phyloP scores from a whole-genome alignment of 2,329 filamentous ascomycete species.

The Epichloe coenophiala region DNA sequence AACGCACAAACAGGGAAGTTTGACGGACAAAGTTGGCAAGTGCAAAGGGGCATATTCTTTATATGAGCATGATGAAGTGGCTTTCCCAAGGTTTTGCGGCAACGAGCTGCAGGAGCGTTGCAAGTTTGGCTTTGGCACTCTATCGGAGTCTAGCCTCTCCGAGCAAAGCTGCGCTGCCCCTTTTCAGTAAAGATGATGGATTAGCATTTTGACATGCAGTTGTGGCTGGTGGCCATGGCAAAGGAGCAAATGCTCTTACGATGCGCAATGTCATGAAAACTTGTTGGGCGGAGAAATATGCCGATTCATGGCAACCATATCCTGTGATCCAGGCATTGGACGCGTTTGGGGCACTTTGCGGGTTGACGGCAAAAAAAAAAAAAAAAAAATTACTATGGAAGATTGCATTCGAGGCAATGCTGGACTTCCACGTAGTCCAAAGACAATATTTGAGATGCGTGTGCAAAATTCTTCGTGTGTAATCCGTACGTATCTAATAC shows the following conservation, averaged over 20 bases:
- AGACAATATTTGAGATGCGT: not conserved
- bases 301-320: not conserved
- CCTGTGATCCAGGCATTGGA: not conserved
- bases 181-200: not conserved
- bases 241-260: not conserved
- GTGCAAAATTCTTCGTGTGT: not conserved
- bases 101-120: not conserved
- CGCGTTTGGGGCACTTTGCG: not conserved
- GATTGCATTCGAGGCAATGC: not conserved
- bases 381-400: not conserved
- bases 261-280: not conserved
- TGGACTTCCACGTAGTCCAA: not conserved
- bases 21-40: not conserved
- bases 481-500: not conserved
- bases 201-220: not conserved
- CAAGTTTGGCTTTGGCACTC: not conserved
- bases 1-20: not conserved
- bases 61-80: not conserved
- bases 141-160: not conserved
- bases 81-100: not conserved
- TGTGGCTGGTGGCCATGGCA: not conserved
- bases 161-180: not conserved
- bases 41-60: not conserved
- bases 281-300: not conserved
- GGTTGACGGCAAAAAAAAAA: not conserved